These are phyloP conservation scores for Chaetoceros tenuissimus DNA, from an alignment of 108 stramenopile species.

Conservation along the genomic window DNA sequence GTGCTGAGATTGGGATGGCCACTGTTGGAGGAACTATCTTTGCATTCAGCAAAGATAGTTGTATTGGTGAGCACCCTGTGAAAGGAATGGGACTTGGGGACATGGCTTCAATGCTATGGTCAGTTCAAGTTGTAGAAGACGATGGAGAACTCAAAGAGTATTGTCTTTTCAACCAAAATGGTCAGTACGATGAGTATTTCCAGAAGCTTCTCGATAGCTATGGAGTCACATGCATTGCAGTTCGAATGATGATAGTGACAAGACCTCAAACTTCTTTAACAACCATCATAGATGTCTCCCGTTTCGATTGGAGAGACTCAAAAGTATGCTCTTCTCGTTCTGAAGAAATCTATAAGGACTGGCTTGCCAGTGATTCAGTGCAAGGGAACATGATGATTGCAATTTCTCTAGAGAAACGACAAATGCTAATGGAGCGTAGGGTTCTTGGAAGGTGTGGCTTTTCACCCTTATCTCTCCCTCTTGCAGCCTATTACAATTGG, in stretches of 20 bases:
- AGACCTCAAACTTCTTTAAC: not conserved
- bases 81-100: not conserved
- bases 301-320: not conserved
- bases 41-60: not conserved
- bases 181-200: not conserved
- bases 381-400: too few species aligned
- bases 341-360: too few species aligned
- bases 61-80: not conserved
- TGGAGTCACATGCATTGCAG: not conserved
- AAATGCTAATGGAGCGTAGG: too few species aligned
- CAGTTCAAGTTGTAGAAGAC: too few species aligned
- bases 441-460: too few species aligned
- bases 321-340: too few species aligned
- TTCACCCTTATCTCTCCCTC: too few species aligned
- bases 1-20: not conserved
- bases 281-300: not conserved
- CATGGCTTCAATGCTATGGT: not conserved
- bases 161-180: too few species aligned
- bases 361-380: too few species aligned
- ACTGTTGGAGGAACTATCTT: not conserved
- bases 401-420: too few species aligned
- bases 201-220: not conserved
- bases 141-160: too few species aligned
- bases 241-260: not conserved
- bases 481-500: too few species aligned